Percentiles rank a stretch among this genome's conserved stretches.
phyloP scores from a whole-genome alignment of 768 basidiomycete species.

The Rubroboletus satanas region DNA sequence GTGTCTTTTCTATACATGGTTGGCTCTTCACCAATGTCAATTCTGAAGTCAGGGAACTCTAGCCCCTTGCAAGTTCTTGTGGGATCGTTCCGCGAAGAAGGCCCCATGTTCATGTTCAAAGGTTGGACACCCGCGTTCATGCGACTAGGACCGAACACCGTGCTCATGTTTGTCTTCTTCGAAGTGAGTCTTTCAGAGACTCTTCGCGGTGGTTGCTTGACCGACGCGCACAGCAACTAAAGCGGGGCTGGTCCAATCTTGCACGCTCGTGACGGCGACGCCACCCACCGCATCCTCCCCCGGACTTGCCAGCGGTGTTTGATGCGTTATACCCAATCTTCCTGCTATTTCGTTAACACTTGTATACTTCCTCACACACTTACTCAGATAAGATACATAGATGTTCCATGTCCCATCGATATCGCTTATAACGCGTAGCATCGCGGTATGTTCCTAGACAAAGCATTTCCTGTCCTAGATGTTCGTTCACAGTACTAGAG shows the following conservation, averaged over 20 bases:
- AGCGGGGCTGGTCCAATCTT: slow-evolving; percentile 48
- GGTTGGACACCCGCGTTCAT: slow-evolving; percentile 90
- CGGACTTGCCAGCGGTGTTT: not conserved
- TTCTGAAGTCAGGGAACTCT: slow-evolving; percentile 46
- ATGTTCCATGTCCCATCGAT: slow-evolving; percentile 2
- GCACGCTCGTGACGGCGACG: not conserved
- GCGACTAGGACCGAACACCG: slow-evolving; percentile 78
- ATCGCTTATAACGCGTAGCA: not conserved
- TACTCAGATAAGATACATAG: slow-evolving; percentile 3
- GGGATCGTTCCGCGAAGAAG: slow-evolving; percentile 66
- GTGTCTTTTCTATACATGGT: slow-evolving; percentile 6
- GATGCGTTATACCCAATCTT: not conserved
- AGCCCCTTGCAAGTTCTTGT: slow-evolving; percentile 50
- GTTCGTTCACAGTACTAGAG: not conserved
- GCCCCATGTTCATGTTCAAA: slow-evolving; percentile 75
- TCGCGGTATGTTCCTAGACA: slow-evolving; percentile 9
- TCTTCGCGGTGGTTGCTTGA: slow-evolving; percentile 5
- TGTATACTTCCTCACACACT: slow-evolving; percentile 1
- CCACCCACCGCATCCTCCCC: not conserved
- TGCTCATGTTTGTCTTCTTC: slow-evolving; percentile 81
- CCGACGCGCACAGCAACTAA: slow-evolving; percentile 55
- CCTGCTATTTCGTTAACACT: not conserved
- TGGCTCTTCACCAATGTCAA: slow-evolving; percentile 1
- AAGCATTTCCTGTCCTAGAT: not conserved
- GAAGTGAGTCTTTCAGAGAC: slow-evolving; percentile 47